These are phyloP conservation scores for Aspergillus fumigatiaffinis DNA, from an alignment of 2,329 filamentous ascomycete species.

Conservation along the genomic window DNA sequence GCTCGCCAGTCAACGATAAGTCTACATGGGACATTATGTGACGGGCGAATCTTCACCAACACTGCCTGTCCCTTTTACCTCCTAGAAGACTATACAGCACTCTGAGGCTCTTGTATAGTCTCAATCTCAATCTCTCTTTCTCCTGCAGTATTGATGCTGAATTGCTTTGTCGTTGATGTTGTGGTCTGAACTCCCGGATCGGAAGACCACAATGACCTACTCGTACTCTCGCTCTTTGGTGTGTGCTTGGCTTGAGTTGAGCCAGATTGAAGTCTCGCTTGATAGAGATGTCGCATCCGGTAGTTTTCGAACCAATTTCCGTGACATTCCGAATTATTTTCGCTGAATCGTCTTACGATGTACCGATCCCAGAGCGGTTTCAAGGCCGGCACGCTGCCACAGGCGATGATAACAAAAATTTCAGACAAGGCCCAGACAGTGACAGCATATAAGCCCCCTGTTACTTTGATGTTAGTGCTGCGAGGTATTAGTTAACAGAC, in stretches of 20 bases:
- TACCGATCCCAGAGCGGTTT: not conserved
- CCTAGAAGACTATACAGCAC: not conserved
- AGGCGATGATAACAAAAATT: not conserved
- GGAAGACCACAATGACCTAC: not conserved
- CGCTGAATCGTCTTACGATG: not conserved
- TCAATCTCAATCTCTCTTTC: not conserved
- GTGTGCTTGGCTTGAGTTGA: not conserved
- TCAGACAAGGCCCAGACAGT: not conserved
- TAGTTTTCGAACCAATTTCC: not conserved
- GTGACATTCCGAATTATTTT: not conserved
- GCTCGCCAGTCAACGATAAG: not conserved
- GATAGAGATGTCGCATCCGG: not conserved
- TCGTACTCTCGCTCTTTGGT: not conserved
- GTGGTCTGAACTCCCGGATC: not conserved
- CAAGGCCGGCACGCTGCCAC: not conserved
- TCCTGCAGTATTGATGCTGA: not conserved
- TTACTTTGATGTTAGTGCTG: not conserved
- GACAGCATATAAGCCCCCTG: not conserved
- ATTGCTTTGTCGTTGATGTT: not conserved
- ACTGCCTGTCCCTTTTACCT: not conserved
- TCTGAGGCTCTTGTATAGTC: not conserved
- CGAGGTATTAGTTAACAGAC: not conserved
- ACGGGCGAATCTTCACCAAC: not conserved
- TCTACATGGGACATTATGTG: not conserved
- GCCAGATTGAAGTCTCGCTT: not conserved